Conservation (phyloP, 768 basidiomycete genomes). For the Auriscalpium orientale region DNA sequence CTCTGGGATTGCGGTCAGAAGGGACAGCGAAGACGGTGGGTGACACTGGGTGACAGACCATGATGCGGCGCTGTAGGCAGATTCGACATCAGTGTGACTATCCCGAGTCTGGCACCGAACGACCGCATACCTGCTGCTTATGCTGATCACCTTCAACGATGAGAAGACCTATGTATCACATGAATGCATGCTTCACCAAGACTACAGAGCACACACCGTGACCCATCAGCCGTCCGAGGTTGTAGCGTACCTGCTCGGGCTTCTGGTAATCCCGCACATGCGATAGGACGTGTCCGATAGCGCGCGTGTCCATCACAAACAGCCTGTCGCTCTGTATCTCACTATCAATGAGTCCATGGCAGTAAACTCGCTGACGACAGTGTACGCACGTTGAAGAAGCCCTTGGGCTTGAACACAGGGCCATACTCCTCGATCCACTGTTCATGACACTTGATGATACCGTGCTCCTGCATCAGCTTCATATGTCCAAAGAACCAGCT, state of each 20-base stretch:
- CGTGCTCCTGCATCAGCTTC: neutral
- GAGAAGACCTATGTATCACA: neutral
- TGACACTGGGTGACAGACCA: neutral
- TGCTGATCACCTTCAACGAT: conserved; percentile 3
- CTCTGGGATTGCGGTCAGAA: neutral
- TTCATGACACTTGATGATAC: neutral
- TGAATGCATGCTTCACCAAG: neutral
- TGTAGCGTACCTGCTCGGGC: neutral
- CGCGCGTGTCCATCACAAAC: neutral
- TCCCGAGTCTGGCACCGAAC: neutral
- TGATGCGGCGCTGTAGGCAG: neutral
- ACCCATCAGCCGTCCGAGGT: neutral
- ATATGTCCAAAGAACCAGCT: neutral
- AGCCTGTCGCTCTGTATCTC: neutral
- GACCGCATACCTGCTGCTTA: neutral
- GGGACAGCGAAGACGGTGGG: neutral
- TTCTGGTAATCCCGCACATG: neutral
- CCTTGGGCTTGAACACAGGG: neutral
- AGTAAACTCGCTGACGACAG: neutral
- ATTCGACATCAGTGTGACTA: neutral
- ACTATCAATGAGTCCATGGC: too few relatives aligned
- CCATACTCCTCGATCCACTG: neutral
- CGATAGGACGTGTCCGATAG: neutral
- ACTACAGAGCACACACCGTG: neutral
- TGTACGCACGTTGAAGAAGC: neutral